Percentiles rank a stretch among this genome's conserved stretches.
Conservation (phyloP, 2,329 filamentous ascomycete genomes). For the Zasmidium citrigriseum region DNA sequence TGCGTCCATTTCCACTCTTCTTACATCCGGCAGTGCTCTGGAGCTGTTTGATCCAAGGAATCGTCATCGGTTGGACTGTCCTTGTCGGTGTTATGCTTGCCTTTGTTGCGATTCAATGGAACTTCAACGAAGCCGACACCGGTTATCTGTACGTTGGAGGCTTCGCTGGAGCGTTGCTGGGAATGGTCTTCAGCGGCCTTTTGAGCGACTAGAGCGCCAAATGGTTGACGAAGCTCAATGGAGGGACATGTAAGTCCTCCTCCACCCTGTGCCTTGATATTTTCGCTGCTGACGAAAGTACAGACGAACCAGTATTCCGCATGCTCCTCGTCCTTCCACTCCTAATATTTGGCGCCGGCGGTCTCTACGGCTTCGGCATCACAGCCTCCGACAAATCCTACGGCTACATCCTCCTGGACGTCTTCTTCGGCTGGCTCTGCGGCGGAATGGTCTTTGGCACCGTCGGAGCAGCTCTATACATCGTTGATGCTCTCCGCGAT, state of each 20-base stretch:
- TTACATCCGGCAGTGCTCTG: neutral
- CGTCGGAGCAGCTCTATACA: conserved; percentile 78
- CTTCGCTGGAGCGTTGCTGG: conserved; percentile 77
- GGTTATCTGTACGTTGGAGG: conserved; percentile 81
- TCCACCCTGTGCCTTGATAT: neutral
- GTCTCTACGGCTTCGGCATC: conserved; percentile 41
- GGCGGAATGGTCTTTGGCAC: conserved; percentile 87
- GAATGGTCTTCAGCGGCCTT: conserved; percentile 70
- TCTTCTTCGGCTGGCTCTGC: conserved; percentile 80
- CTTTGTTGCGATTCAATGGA: conserved; percentile 76
- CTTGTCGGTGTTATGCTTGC: conserved; percentile 80
- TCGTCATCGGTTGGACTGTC: conserved; percentile 52
- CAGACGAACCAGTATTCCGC: neutral
- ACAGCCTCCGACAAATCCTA: conserved; percentile 61
- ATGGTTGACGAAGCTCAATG: conserved; percentile 51
- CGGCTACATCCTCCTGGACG: conserved; percentile 69
- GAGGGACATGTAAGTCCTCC: neutral
- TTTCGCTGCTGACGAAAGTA: neutral
- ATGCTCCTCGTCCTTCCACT: neutral
- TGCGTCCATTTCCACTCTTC: neutral
- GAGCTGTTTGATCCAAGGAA: neutral
- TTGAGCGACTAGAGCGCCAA: conserved; percentile 72
- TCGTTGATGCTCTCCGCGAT: conserved; percentile 85
- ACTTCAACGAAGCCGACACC: conserved; percentile 73
- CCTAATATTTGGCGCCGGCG: neutral